Conservation (phyloP, 1,284 basidiomycete species). For the Cutaneotrichosporon spelunceum region DNA sequence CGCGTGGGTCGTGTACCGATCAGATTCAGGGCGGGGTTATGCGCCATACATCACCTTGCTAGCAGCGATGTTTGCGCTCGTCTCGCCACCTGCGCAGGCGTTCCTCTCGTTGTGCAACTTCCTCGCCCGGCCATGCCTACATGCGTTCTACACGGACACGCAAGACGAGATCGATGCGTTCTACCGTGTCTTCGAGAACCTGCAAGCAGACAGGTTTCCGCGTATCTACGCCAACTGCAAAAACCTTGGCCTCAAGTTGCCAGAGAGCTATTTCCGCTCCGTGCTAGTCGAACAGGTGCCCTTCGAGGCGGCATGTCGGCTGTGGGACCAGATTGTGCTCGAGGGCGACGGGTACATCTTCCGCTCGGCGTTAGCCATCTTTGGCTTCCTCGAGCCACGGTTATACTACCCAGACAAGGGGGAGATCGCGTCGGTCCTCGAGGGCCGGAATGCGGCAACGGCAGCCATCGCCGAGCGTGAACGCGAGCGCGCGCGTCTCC, state of each 20-base stretch:
- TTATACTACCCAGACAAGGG: conserved; percentile 50
- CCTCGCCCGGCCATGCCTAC: conserved; percentile 76
- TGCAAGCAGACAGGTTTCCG: conserved; percentile 63
- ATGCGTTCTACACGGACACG: conserved; percentile 76
- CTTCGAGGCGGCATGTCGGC: conserved; percentile 77
- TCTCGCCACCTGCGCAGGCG: conserved; percentile 68
- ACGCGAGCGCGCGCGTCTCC: conserved; percentile 60
- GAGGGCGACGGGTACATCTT: conserved; percentile 60
- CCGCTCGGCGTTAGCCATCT: conserved; percentile 73
- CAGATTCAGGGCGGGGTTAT: conserved; percentile 82
- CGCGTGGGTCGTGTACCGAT: conserved; percentile 86
- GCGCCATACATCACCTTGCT: conserved; percentile 57
- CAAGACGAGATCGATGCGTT: conserved; percentile 73
- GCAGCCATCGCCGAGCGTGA: conserved; percentile 43
- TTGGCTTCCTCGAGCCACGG: conserved; percentile 80
- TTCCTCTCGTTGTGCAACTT: conserved; percentile 88
- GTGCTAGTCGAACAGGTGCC: conserved; percentile 82
- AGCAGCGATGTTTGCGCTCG: conserved; percentile 84
- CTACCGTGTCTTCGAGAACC: conserved; percentile 51
- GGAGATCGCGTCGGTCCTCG: conserved; percentile 77
- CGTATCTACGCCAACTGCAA: conserved; percentile 97
- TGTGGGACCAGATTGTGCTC: conserved; percentile 67
- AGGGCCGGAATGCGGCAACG: conserved; percentile 56
- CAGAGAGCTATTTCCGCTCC: conserved; percentile 66
- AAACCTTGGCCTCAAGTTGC: conserved; percentile 57